Evolutionary conservation across 257 asterid species (phyloP).

Genomic region (Linderniella brevidens): DNA sequence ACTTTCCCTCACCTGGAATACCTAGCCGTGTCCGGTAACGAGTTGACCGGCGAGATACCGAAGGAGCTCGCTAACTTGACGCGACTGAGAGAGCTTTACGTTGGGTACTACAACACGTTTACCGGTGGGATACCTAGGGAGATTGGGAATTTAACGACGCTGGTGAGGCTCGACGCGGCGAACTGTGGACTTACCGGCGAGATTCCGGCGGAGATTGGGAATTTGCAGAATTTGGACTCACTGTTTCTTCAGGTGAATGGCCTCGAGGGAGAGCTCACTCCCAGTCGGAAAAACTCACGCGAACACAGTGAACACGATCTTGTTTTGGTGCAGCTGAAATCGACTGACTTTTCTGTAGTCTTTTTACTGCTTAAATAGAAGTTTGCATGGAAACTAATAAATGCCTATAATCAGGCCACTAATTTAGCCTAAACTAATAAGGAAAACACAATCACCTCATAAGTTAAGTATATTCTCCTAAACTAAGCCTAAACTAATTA

Average conservation of each 20-base stretch:
- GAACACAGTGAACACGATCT: too few species aligned
- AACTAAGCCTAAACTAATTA: too few species aligned
- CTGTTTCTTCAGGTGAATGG: constrained; percentile 63
- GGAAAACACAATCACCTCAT: too few species aligned
- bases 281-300: too few species aligned
- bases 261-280: constrained; percentile 31
- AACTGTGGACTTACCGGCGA: constrained; percentile 55
- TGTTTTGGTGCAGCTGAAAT: too few species aligned
- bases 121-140: constrained; percentile 59
- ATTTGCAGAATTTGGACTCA: constrained; percentile 43
- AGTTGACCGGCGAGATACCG: constrained; percentile 39
- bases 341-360: too few species aligned
- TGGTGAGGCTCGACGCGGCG: constrained; percentile 48
- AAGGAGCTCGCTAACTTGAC: constrained; percentile 44
- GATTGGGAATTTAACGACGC: constrained; percentile 36
- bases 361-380: too few species aligned
- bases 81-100: constrained; percentile 37
- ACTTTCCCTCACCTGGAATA: constrained; percentile 29
- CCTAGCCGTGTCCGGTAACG: constrained; percentile 65
- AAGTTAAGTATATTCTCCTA: too few species aligned
- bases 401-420: too few species aligned
- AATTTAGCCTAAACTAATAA: too few species aligned
- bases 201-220: constrained; percentile 50
- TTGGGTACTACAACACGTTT: constrained; percentile 60
- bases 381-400: too few species aligned